Conservation (phyloP, 345 rosid genomes). For the Citrus australasica region DNA sequence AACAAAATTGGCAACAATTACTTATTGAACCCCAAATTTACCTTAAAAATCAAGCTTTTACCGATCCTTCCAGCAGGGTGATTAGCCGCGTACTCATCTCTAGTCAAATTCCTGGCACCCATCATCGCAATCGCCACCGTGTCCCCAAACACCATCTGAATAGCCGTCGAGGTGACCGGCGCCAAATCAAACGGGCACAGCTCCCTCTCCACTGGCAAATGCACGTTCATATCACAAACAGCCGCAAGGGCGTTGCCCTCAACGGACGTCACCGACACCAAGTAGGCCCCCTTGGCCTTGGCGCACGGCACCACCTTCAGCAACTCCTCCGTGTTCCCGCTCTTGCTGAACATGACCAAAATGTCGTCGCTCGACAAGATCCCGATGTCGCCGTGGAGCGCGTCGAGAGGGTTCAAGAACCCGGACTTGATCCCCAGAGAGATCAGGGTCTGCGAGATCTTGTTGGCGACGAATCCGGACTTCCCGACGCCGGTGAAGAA, state of each 20-base stretch:
- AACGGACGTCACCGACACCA: slow-evolving; percentile 85
- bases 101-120: slow-evolving; percentile 80
- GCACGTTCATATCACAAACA: slow-evolving; percentile 77
- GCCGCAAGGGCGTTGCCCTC: slow-evolving; percentile 58
- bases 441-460: slow-evolving; percentile 85
- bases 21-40: slow-evolving; percentile 2
- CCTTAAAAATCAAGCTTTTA: slow-evolving; percentile 91
- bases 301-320: slow-evolving; percentile 92
- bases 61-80: slow-evolving; percentile 98
- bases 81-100: slow-evolving; percentile 84
- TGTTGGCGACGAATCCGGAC: slow-evolving; percentile 91
- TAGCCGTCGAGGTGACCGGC: slow-evolving; percentile 95
- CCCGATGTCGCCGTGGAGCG: slow-evolving; percentile 95
- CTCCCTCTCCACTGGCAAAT: slow-evolving; percentile 83
- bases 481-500: slow-evolving; percentile 96
- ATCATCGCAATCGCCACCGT: slow-evolving; percentile 94
- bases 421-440: slow-evolving; percentile 75
- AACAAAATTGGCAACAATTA: neutral
- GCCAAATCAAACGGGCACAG: slow-evolving; percentile 92
- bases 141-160: slow-evolving; percentile 99
- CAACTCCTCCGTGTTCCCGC: slow-evolving; percentile 88
- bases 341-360: slow-evolving; percentile 78
- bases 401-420: slow-evolving; percentile 83
- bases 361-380: slow-evolving; percentile 48
- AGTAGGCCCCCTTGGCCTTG: slow-evolving; percentile 58